phyloP scores from a whole-genome alignment of 768 basidiomycete genomes.

The Boletus rufocinnamomeus region DNA sequence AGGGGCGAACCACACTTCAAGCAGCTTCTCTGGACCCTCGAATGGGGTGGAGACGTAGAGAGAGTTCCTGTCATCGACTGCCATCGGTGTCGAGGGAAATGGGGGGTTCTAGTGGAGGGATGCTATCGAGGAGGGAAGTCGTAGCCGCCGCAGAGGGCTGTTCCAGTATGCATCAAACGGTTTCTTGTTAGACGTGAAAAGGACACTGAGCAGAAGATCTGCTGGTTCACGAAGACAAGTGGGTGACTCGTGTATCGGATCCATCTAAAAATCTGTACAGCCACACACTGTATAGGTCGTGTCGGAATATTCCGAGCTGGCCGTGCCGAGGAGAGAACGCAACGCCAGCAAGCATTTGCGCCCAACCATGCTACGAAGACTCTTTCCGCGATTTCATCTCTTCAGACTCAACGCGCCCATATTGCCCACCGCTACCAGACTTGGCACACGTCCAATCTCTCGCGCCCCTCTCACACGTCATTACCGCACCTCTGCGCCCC shows the following conservation, averaged over 20 bases:
- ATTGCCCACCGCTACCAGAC: constrained; percentile 48
- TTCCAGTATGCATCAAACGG: constrained; percentile 48
- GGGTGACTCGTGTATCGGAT: constrained; percentile 11
- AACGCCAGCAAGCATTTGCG: too few relatives aligned
- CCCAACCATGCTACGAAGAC: constrained; percentile 37
- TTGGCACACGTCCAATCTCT: constrained; percentile 31
- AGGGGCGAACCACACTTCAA: constrained; percentile 97
- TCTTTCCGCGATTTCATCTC: constrained; percentile 48
- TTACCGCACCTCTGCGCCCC: constrained; percentile 51
- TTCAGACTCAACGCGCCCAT: constrained; percentile 49
- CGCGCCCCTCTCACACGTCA: constrained; percentile 38
- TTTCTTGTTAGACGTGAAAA: constrained; percentile 14
- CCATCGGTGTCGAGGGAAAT: constrained; percentile 21
- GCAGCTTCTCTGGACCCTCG: constrained; percentile 92
- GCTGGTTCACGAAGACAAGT: constrained; percentile 21
- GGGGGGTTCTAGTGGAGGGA: constrained; percentile 26
- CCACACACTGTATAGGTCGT: constrained; percentile 28
- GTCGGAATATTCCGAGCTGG: constrained; percentile 15
- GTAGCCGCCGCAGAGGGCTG: constrained; percentile 38
- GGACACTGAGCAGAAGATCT: constrained; percentile 20
- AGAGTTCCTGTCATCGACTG: constrained; percentile 22
- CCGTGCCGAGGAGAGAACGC: background rate
- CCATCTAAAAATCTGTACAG: constrained; percentile 20
- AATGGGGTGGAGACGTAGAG: constrained; percentile 57
- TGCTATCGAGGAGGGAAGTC: constrained; percentile 51